Evolutionary conservation across 2,329 filamentous ascomycete species (phyloP).

Genomic region (Trichoderma cornu-damae): DNA sequence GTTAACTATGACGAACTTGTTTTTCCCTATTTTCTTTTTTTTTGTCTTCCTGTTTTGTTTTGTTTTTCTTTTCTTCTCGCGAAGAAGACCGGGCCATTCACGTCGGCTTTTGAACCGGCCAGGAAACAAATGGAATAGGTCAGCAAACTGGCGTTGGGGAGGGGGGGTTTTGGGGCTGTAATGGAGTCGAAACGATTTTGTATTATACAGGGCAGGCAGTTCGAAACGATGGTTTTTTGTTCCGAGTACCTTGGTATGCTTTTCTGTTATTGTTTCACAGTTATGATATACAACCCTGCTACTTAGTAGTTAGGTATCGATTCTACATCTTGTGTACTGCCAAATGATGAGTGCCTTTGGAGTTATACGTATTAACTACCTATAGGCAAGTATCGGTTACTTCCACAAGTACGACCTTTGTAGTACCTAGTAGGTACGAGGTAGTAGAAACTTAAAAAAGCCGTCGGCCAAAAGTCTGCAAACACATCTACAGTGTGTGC

Average conservation of each 20-base stretch:
- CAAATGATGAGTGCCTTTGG: too few species aligned
- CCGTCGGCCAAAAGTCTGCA: too few species aligned
- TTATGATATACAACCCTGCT: too few species aligned
- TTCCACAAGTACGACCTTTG: too few species aligned
- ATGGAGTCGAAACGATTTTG: conserved; percentile 2
- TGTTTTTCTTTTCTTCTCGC: neutral
- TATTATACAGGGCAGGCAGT: neutral
- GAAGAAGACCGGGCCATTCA: neutral
- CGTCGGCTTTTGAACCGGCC: neutral
- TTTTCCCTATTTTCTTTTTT: neutral
- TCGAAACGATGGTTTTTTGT: neutral
- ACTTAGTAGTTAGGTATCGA: too few species aligned
- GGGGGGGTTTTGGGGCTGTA: neutral
- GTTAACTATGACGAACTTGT: conserved; percentile 12
- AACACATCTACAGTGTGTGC: too few species aligned
- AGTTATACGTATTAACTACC: too few species aligned
- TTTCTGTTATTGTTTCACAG: neutral
- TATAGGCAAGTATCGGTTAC: too few species aligned
- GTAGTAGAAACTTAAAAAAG: too few species aligned
- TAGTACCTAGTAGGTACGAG: too few species aligned
- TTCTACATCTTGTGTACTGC: too few species aligned
- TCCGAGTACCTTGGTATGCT: neutral
- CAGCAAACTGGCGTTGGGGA: conserved; percentile 9
- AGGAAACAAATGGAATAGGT: conserved; percentile 1
- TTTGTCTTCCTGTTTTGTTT: neutral